These are phyloP conservation scores for Acanthamoeba castellanii DNA, from an alignment of 208 protist genomes.

Conservation along the genomic window DNA sequence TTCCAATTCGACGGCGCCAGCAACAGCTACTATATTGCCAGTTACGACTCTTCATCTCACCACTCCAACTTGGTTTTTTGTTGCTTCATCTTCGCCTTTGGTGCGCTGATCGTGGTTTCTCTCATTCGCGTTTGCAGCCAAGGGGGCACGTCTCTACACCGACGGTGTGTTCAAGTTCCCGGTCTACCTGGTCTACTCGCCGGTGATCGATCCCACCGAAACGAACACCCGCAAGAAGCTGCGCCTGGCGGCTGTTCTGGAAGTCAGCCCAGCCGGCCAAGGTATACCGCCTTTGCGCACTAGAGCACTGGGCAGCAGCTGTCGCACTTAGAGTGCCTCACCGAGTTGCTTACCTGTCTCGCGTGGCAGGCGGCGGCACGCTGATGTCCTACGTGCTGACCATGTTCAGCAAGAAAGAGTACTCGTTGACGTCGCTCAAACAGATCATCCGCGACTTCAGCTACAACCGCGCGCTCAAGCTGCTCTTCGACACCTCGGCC, in stretches of 20 bases:
- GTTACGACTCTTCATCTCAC: neutral
- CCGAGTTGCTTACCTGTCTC: neutral
- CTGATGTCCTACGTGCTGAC: conserved; percentile 57
- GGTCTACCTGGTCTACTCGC: conserved; percentile 45
- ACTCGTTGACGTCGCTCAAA: conserved; percentile 18
- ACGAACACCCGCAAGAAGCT: conserved; percentile 24
- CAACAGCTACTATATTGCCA: conserved; percentile 42
- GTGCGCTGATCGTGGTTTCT: neutral
- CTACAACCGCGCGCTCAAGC: conserved; percentile 42
- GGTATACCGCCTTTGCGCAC: neutral
- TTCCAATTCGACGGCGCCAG: conserved; percentile 34
- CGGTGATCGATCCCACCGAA: conserved; percentile 18
- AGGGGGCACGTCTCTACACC: conserved; percentile 38
- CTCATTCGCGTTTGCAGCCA: neutral
- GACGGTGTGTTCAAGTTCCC: conserved; percentile 67
- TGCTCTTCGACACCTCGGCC: conserved; percentile 49
- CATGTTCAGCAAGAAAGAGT: conserved; percentile 71
- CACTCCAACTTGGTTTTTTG: too few relatives aligned
- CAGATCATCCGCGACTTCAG: conserved; percentile 43
- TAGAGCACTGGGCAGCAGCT: too few relatives aligned
- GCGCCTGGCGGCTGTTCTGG: conserved; percentile 49
- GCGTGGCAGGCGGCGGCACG: neutral
- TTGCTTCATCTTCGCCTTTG: too few relatives aligned
- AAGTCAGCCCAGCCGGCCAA: conserved; percentile 2
- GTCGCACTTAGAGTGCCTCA: too few relatives aligned